phyloP scores from a whole-genome alignment of 345 rosid genomes.

The Mangifera indica region DNA sequence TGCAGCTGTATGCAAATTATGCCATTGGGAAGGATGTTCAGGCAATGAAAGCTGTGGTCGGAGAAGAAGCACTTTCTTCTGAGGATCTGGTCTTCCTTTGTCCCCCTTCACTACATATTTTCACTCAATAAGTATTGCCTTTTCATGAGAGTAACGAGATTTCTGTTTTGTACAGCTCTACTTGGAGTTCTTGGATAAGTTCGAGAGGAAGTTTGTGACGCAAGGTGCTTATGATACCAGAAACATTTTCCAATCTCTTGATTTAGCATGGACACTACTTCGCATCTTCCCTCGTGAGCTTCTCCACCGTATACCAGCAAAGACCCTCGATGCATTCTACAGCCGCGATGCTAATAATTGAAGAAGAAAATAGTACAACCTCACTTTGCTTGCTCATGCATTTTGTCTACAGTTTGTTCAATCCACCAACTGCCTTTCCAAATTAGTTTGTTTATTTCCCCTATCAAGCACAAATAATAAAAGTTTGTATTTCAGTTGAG shows the following conservation, averaged over 20 bases:
- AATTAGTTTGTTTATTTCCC: not conserved
- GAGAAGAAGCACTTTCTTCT: constrained; percentile 98
- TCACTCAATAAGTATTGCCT: not conserved
- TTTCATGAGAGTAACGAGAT: constrained; percentile 19
- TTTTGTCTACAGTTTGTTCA: constrained; percentile 12
- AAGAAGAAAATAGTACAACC: constrained; percentile 12
- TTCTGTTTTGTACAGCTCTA: constrained; percentile 60
- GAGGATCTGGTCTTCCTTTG: constrained; percentile 75
- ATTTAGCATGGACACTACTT: constrained; percentile 93
- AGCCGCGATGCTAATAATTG: constrained; percentile 67
- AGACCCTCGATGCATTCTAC: constrained; percentile 83
- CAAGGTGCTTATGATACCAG: constrained; percentile 99
- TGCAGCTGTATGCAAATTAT: constrained; percentile 90
- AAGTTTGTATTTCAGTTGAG: constrained; percentile 19
- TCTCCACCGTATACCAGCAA: constrained; percentile 96
- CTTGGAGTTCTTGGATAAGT: constrained; percentile 89
- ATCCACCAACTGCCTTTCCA: not conserved
- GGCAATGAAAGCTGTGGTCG: constrained; percentile 99
- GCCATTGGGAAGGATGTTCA: constrained; percentile 97
- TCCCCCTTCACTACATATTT: constrained; percentile 9
- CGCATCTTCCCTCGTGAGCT: constrained; percentile 99
- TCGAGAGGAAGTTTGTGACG: constrained; percentile 85
- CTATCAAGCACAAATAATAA: constrained; percentile 10
- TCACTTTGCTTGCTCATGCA: not conserved
- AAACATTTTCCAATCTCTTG: constrained; percentile 89